These are phyloP conservation scores for Brassica incana DNA, from an alignment of 345 rosid species.

Conservation along the genomic window DNA sequence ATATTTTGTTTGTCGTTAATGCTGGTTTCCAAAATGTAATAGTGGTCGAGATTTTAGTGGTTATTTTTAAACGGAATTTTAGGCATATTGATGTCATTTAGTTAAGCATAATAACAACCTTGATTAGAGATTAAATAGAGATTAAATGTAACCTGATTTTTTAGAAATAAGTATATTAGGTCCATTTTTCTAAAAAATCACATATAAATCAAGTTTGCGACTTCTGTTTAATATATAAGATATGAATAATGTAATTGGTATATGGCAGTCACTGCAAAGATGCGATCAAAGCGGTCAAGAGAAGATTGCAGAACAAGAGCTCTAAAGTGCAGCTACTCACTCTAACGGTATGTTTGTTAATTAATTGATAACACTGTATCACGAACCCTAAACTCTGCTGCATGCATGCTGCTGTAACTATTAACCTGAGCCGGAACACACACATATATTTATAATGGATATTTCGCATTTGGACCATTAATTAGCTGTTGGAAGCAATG, in stretches of 20 bases:
- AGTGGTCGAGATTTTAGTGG: too few relatives aligned
- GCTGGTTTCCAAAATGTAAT: too few relatives aligned
- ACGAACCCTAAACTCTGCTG: background rate
- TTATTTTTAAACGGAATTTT: too few relatives aligned
- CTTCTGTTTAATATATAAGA: too few relatives aligned
- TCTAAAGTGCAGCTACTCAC: constrained; percentile 81
- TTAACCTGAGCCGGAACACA: background rate
- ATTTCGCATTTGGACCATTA: background rate
- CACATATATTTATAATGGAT: background rate
- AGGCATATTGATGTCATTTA: too few relatives aligned
- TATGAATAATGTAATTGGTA: background rate
- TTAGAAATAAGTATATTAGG: too few relatives aligned
- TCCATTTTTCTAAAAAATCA: too few relatives aligned
- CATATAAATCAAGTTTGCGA: too few relatives aligned
- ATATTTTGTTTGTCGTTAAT: too few relatives aligned
- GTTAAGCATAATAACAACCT: too few relatives aligned
- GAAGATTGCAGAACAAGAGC: constrained; percentile 80
- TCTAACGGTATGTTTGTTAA: constrained; percentile 48
- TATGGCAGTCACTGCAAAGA: constrained; percentile 79
- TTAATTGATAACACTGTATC: background rate
- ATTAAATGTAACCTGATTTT: too few relatives aligned
- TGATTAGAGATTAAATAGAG: too few relatives aligned
- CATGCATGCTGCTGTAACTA: background rate
- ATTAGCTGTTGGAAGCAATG: constrained; percentile 88
- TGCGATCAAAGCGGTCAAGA: constrained; percentile 86